Evolutionary conservation across 1,284 basidiomycete genomes (phyloP).

Genomic region (Cryptococcus sp.): DNA sequence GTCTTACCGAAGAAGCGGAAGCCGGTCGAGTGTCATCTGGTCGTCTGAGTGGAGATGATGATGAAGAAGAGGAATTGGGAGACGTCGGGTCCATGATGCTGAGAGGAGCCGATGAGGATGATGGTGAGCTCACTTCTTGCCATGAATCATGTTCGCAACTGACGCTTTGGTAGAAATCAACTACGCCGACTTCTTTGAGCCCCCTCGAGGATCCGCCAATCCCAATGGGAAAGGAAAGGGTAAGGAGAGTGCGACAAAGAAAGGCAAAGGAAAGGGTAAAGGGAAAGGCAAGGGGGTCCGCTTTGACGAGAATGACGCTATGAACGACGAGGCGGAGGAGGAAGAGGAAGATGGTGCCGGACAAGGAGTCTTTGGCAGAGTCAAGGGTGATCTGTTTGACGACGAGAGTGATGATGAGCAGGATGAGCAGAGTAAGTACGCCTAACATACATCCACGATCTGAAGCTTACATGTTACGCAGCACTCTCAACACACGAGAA

Average conservation of each 20-base stretch:
- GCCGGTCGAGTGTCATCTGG: conserved; percentile 66
- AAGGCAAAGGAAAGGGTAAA: conserved; percentile 44
- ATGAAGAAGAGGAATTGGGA: conserved; percentile 60
- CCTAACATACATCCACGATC: not conserved
- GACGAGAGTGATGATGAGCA: conserved; percentile 55
- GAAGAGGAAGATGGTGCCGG: conserved; percentile 37
- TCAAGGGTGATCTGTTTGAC: conserved; percentile 59
- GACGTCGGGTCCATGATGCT: conserved; percentile 50
- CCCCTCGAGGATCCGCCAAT: conserved; percentile 42
- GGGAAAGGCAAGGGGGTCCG: conserved; percentile 39
- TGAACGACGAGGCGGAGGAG: conserved; percentile 32
- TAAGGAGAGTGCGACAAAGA: conserved; percentile 5
- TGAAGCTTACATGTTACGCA: conserved; percentile 1
- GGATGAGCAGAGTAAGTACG: conserved; percentile 38
- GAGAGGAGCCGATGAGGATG: conserved; percentile 50
- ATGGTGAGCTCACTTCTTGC: conserved; percentile 36
- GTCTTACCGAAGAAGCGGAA: conserved; percentile 79
- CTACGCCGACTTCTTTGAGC: conserved; percentile 65
- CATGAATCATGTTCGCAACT: conserved; percentile 2
- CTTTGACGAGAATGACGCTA: conserved; percentile 35
- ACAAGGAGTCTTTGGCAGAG: conserved; percentile 54
- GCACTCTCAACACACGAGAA: conserved; percentile 58
- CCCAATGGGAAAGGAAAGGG: conserved; percentile 35
- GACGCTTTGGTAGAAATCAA: conserved; percentile 42
- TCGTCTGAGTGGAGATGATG: conserved; percentile 57